A percentile compares a stretch with the other conserved stretches of the same genome.
Evolutionary conservation across 768 basidiomycete genomes (phyloP).

Genomic region (Boletus barrowsii): DNA sequence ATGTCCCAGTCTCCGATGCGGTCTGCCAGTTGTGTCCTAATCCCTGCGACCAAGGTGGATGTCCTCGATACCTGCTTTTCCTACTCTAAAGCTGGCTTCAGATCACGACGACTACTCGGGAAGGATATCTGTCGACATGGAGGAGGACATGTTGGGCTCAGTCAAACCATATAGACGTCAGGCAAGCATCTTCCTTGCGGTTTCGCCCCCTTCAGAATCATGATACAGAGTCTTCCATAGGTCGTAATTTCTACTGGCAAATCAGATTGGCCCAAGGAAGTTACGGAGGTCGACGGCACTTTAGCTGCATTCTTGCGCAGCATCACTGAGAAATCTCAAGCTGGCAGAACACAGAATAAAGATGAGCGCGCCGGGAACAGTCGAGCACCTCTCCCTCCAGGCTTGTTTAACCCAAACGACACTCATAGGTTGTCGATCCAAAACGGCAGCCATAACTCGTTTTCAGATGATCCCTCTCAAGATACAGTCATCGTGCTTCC

Average conservation of each 20-base stretch:
- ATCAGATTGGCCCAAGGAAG: slow-evolving; percentile 82
- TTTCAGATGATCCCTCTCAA: slow-evolving; percentile 54
- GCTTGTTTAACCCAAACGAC: slow-evolving; percentile 58
- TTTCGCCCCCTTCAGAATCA: not conserved
- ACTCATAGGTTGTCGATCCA: slow-evolving; percentile 63
- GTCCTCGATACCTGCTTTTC: slow-evolving; percentile 24
- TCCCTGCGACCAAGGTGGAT: slow-evolving; percentile 69
- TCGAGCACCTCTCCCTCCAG: slow-evolving; percentile 31
- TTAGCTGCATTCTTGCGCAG: slow-evolving; percentile 59
- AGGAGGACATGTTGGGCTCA: slow-evolving; percentile 79
- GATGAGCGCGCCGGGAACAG: slow-evolving; percentile 1
- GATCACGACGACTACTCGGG: slow-evolving; percentile 73
- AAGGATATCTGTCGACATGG: slow-evolving; percentile 75
- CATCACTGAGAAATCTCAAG: slow-evolving; percentile 17
- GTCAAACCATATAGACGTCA: slow-evolving; percentile 83
- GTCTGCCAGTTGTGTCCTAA: slow-evolving; percentile 74
- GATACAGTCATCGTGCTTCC: slow-evolving; percentile 89
- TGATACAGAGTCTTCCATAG: slow-evolving; percentile 35
- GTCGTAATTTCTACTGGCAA: slow-evolving; percentile 88
- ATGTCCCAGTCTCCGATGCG: slow-evolving; percentile 62
- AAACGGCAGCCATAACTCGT: slow-evolving; percentile 78
- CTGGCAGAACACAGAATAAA: slow-evolving; percentile 1
- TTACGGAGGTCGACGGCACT: slow-evolving; percentile 66
- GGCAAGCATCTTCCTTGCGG: slow-evolving; percentile 37
- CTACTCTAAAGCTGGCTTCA: slow-evolving; percentile 27